A percentile compares a stretch with the other conserved stretches of the same genome.
Conservation (phyloP, 306 rosid genomes). For the Macrotyloma uniflorum region DNA sequence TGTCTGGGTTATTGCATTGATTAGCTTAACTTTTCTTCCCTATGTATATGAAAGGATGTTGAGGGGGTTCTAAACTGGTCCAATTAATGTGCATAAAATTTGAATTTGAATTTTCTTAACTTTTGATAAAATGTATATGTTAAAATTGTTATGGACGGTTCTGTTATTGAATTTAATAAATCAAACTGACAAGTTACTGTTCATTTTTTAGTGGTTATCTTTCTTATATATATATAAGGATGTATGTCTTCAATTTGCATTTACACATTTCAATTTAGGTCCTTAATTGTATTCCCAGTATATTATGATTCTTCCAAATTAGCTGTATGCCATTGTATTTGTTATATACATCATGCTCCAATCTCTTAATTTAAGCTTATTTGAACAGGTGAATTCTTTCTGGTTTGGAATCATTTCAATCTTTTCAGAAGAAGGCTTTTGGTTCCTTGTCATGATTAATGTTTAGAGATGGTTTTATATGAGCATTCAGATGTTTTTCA, state of each 20-base stretch:
- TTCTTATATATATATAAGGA: background rate
- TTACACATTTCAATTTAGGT: background rate
- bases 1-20: background rate
- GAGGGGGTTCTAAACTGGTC: background rate
- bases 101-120: constrained; percentile 2
- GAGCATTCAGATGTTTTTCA: constrained; percentile 63
- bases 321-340: background rate
- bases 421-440: constrained; percentile 13
- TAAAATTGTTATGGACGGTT: too few species aligned
- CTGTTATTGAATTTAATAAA: background rate
- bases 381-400: constrained; percentile 35
- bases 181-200: background rate
- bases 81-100: constrained; percentile 18
- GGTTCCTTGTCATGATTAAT: background rate
- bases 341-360: background rate
- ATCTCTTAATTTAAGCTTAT: constrained; percentile 21
- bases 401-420: constrained; percentile 27
- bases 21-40: constrained; percentile 1
- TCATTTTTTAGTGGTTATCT: background rate
- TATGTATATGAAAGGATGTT: background rate
- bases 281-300: background rate
- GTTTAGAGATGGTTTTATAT: constrained; percentile 51
- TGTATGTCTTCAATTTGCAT: background rate
- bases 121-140: constrained; percentile 1
- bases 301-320: constrained; percentile 27